Base-by-base conservation (phyloP, 2,329 filamentous ascomycete species). In the Fusarium pilosicola region DNA sequence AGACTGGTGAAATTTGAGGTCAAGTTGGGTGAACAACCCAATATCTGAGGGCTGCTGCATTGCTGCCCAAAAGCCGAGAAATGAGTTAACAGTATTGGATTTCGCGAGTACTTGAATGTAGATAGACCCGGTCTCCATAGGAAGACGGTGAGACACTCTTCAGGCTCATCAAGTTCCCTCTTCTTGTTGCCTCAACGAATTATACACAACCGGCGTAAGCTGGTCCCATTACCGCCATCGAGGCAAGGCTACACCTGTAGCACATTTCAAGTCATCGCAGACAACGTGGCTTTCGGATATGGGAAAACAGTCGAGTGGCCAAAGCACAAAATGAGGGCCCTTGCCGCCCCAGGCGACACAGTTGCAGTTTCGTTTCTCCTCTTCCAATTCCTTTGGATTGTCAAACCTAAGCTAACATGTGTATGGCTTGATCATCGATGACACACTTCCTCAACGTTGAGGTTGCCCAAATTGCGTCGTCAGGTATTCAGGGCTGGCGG, bases 51-150 rank as follows among this genome's bases (percentile, higher is more conserved):
- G 41, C 39, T 57, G 32, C 45, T 70, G 63, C 70, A 62, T 76
- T 76, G 67, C 67, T 74, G 67, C 70, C 73, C 73, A 72, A 72
- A 39, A 14, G 42, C 18, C 30, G 28, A 54, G 59, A 24, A 46
- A 58, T 55, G 28, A 51, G 14, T 30, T 41, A 45, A 55, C 36
- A 58, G 34, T 24, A 20, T n/a, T 62, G 39, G 17, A n/a, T n/a
- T 10, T 69, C 10, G 42, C 34, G 22, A 20, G 41, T 52, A 28
- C 59, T 65, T 72, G 65, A 74, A 38, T 59, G 41, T 60, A 60
- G 57, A 48, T 44, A 42, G 44, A 48, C 68, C 51, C 32, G 42
- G 28, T 65, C 56, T 54, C 22, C 34, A 41, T 44, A 34, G 28
- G 22, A 26, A 39, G 30, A 49, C 32, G 42, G n/a, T 39, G 44